Conservation (phyloP, 2,329 filamentous ascomycete genomes). For the Aspergillus sp. region DNA sequence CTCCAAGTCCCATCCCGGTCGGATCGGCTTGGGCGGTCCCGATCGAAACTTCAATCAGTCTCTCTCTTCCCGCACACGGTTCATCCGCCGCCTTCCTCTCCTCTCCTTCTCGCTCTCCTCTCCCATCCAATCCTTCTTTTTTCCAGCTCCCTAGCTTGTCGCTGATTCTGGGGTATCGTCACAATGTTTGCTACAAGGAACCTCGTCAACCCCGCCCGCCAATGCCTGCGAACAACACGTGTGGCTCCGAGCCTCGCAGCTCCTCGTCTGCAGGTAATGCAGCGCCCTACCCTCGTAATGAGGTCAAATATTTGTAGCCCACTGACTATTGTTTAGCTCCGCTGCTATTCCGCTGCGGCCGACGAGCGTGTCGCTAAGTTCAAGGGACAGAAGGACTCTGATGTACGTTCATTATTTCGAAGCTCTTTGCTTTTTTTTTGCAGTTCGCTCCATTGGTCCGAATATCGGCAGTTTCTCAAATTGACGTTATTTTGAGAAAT, state of each 20-base stretch:
- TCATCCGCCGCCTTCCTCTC: slow-evolving; percentile 12
- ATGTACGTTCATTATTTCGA: slow-evolving; percentile 61
- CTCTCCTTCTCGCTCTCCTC: slow-evolving; percentile 21
- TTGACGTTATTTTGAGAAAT: background rate
- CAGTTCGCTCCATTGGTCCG: slow-evolving; percentile 25
- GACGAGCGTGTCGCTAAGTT: slow-evolving; percentile 84
- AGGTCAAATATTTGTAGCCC: slow-evolving; percentile 9
- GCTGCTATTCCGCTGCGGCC: slow-evolving; percentile 59
- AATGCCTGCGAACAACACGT: slow-evolving; percentile 70
- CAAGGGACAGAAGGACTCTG: slow-evolving; percentile 81
- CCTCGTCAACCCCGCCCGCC: slow-evolving; percentile 73
- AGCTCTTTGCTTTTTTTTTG: slow-evolving; percentile 25
- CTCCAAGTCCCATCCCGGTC: slow-evolving; percentile 15
- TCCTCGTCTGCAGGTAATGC: slow-evolving; percentile 59
- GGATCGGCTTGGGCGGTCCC: slow-evolving; percentile 24
- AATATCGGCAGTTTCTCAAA: slow-evolving; percentile 19
- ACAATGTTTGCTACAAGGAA: slow-evolving; percentile 82
- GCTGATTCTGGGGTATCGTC: slow-evolving; percentile 31
- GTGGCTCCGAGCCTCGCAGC: slow-evolving; percentile 48
- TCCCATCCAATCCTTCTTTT: slow-evolving; percentile 10
- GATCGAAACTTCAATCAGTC: slow-evolving; percentile 12
- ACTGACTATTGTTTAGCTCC: slow-evolving; percentile 45
- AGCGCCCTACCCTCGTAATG: slow-evolving; percentile 13
- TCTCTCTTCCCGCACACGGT: slow-evolving; percentile 22
- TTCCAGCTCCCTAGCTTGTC: slow-evolving; percentile 14